Base-by-base conservation (phyloP, 192 early-diverging fungal genomes). In the Linnemannia elongata region DNA sequence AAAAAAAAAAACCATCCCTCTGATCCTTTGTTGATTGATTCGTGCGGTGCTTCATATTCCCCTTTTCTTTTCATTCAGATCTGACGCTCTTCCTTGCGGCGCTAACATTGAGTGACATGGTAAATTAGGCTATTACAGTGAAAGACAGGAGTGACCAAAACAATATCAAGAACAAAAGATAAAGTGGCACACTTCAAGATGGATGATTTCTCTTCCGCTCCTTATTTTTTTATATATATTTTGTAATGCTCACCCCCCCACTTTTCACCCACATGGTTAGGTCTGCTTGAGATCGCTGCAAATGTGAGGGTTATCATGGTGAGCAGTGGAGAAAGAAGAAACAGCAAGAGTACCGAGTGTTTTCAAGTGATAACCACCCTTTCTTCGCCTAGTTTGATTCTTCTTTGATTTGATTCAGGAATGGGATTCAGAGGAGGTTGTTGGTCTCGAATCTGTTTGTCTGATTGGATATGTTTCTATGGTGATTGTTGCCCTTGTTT, bases 221-320 rank as follows among this genome's bases (percentile, higher is more conserved):
- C n/a, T 30, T 27, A 10, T 33, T 63, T 9, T 8, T 63, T 30
- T n/a, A n/a, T n/a, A n/a, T n/a, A n/a, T n/a, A n/a, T 66, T 13
- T 33, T 66, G 6, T 52, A 52, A 20, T 52, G 49, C 18, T 52
- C 20, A 52, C 27, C 57, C 60, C 60, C 60, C 36, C 15, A 55
- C 45, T 10, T 33, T 33, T 33, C 38, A 24, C 52, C 74, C 74
- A 39, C 74, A 75, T 75, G 74, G 49, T 75, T 75, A 17, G 74
- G 49, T 52, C 52, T 75, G 52, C 74, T 45, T 33, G 36, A 36
- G 54, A 72, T 72, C 39, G 22, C 10, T 0, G 24, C 35, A 69
- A 9, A 63, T 0, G 74, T 75, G 52, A 41, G 15, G 41, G 36
- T 33, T 57, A n/a, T 6, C 27, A 27, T 33, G 13, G 24, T 33